Base-by-base conservation (phyloP, 768 basidiomycete species). In the Candolleomyces aberdarensis region DNA sequence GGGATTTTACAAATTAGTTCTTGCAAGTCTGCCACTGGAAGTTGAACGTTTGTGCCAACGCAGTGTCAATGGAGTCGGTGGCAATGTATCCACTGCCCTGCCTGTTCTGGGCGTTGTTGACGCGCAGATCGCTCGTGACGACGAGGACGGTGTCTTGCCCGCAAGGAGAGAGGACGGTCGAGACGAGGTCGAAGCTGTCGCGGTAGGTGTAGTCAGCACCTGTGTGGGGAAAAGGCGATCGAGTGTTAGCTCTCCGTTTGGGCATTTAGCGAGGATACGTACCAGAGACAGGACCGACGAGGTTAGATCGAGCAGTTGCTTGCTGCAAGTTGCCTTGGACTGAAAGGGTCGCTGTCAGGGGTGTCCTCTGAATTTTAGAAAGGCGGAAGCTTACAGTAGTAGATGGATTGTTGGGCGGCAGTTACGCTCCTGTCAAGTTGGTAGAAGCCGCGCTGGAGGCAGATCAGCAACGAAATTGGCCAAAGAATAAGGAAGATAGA, bases 321-420 rank as follows among this genome's bases (percentile, higher is more conserved):
- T 46, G 44, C 17, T 17, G 17, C 17, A 46, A 17, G 17, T 46
- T 17, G 15, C 44, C 44, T 20, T 46, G 44, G 44, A 46, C 44
- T 46, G 44, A 14, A 46, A 36, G 11, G 11, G 36, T 7, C 8
- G 11, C 5, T 6, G 6, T 6, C 6, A 7, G 6, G 36, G 6
- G 36, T 5, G 36, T 11, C 8, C 36, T 36, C 36, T 7, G 11
- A 36, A 11, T 36, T 36, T 36, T 11, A 39, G 41, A 49, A 40
- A 22, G 17, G 11, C 7, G 22, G 26, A 40, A 7, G 49, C 68
- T 49, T 43, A 69, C 67, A 68, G 63, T 68, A 71, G 39, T 71
- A 71, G 20, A 66, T 67, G 15, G 68, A 65, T 52, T 69, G 66
- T 50, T 71, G 70, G 5, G 66, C 41, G 20, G 67, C 67, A 19